Percentiles rank a stretch among this genome's conserved stretches.
These are phyloP conservation scores for Plasmopara halstedii DNA, from an alignment of 352 stramenopile genomes.

Conservation along the genomic window DNA sequence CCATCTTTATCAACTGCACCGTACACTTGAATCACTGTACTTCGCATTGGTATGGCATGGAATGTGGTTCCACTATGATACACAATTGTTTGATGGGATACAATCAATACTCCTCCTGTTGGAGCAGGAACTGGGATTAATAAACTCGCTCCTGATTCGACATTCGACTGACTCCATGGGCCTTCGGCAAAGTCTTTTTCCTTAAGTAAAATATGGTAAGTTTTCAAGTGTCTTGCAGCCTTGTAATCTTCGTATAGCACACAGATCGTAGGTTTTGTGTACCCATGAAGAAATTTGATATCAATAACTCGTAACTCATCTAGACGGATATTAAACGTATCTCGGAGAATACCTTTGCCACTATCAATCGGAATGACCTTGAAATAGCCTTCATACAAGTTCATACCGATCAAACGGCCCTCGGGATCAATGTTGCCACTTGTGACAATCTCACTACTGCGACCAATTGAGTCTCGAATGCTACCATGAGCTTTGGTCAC, in stretches of 20 bases:
- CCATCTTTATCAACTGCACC: slow-evolving; percentile 83
- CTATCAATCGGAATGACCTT: slow-evolving; percentile 87
- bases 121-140: slow-evolving; percentile 84
- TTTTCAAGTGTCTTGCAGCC: slow-evolving; percentile 86
- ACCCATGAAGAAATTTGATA: slow-evolving; percentile 89
- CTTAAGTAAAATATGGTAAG: slow-evolving; percentile 85
- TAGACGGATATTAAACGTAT: slow-evolving; percentile 90
- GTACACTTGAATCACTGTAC: slow-evolving; percentile 86
- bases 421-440: slow-evolving; percentile 86
- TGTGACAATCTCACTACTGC: slow-evolving; percentile 84
- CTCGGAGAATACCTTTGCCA: slow-evolving; percentile 63
- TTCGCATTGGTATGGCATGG: slow-evolving; percentile 88
- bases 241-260: slow-evolving; percentile 90
- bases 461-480: slow-evolving; percentile 80
- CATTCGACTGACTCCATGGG: slow-evolving; percentile 85
- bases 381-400: slow-evolving; percentile 89
- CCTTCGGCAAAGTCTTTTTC: slow-evolving; percentile 88
- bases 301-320: slow-evolving; percentile 91
- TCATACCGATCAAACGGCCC: slow-evolving; percentile 83
- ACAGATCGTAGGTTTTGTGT: slow-evolving; percentile 84
- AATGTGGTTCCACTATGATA: slow-evolving; percentile 87
- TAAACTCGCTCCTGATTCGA: slow-evolving; percentile 81
- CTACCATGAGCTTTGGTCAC: slow-evolving; percentile 83
- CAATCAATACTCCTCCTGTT: slow-evolving; percentile 82
- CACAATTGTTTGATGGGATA: slow-evolving; percentile 88